Conservation (phyloP, 345 rosid genomes). For the Durio zibethinus region DNA sequence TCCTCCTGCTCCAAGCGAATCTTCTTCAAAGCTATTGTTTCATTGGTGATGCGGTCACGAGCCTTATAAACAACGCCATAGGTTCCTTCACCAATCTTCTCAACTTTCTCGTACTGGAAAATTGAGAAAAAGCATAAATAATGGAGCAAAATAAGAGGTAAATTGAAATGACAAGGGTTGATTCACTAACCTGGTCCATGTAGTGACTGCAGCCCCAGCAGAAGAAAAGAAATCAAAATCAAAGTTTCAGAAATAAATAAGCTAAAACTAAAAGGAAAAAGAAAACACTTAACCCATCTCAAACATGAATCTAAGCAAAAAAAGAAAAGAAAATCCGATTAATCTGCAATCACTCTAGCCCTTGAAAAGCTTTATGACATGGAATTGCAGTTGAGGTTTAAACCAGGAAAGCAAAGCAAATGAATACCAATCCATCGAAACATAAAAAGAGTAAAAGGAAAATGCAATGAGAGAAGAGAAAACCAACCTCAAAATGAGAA, state of each 20-base stretch:
- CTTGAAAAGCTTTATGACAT: neutral
- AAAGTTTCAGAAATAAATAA: neutral
- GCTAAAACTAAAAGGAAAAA: neutral
- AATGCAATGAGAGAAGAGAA: neutral
- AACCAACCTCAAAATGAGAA: neutral
- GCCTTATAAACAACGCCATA: constrained; percentile 99
- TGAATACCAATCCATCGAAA: neutral
- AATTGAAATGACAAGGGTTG: constrained; percentile 1
- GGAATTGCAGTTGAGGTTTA: neutral
- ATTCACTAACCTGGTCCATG: constrained; percentile 13
- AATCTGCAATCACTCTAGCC: neutral
- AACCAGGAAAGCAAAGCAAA: neutral
- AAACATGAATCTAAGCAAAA: neutral
- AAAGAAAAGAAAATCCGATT: neutral
- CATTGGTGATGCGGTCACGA: constrained; percentile 79
- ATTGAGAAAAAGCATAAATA: neutral
- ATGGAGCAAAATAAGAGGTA: neutral
- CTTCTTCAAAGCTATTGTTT: constrained; percentile 95
- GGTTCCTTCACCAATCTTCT: constrained; percentile 98
- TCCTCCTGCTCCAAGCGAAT: constrained; percentile 98
- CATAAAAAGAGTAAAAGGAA: neutral
- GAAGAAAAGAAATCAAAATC: neutral
- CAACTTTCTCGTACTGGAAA: constrained; percentile 92
- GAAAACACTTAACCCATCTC: neutral
- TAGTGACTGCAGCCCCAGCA: neutral